A percentile compares a stretch with the other conserved stretches of the same genome.
Evolutionary conservation across 2,329 filamentous ascomycete genomes (phyloP).

Genomic region (Dactylellina drechsleri): DNA sequence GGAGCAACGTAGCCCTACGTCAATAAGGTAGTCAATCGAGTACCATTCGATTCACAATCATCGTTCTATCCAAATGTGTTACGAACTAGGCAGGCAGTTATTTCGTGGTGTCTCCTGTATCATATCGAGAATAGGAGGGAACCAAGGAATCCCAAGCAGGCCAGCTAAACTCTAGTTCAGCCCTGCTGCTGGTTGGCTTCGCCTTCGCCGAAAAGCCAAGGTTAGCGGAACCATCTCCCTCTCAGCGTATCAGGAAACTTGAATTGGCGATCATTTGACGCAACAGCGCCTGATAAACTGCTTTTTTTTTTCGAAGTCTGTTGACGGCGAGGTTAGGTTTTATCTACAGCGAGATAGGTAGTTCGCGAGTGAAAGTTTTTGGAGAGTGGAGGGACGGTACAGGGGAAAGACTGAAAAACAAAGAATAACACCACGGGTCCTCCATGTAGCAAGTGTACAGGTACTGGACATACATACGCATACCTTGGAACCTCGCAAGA

Average conservation of each 20-base stretch:
- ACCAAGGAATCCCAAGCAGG: constrained; percentile 7
- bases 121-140: constrained; percentile 9
- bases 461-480: too few relatives aligned
- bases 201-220: constrained; percentile 55
- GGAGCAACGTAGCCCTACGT: constrained; percentile 34
- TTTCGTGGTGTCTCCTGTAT: constrained; percentile 35
- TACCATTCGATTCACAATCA: constrained; percentile 20
- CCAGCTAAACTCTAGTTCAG: constrained; percentile 52
- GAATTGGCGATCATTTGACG: constrained; percentile 53
- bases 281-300: constrained; percentile 30
- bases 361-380: constrained; percentile 22
- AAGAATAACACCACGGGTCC: not conserved
- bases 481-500: constrained; percentile 3
- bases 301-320: constrained; percentile 18
- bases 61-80: constrained; percentile 24
- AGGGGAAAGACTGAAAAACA: constrained; percentile 4
- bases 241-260: constrained; percentile 46
- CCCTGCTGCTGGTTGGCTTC: constrained; percentile 53
- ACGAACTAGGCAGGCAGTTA: constrained; percentile 51
- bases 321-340: constrained; percentile 16
- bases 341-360: constrained; percentile 26
- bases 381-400: not conserved
- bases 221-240: constrained; percentile 45
- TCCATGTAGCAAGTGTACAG: too few relatives aligned
- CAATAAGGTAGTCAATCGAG: constrained; percentile 47